Evolutionary conservation across 1,139 yeast species (phyloP).

Genomic region (Yamadazyma buinensis): DNA sequence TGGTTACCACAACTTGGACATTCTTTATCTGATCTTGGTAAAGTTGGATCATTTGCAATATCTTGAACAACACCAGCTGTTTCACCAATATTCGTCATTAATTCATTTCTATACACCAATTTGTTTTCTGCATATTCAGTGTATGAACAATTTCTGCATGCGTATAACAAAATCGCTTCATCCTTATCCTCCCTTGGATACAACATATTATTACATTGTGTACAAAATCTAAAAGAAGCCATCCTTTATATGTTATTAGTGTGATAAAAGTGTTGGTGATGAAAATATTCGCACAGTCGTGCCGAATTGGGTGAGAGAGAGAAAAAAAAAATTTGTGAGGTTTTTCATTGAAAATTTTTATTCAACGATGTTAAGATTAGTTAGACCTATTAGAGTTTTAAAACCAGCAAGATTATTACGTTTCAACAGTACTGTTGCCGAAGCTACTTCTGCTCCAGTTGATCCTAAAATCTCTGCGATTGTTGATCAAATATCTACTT

Average conservation of each 20-base stretch:
- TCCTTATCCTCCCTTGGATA: constrained; percentile 96
- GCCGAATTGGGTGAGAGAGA: not conserved
- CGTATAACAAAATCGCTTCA: constrained; percentile 68
- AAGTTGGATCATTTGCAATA: constrained; percentile 92
- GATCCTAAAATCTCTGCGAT: constrained; percentile 86
- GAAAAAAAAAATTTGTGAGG: not conserved
- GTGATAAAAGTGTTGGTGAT: not conserved
- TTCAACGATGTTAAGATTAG: constrained; percentile 22
- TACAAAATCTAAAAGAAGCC: constrained; percentile 92
- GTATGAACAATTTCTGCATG: constrained; percentile 93
- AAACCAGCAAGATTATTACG: constrained; percentile 19
- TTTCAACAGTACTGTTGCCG: constrained; percentile 46
- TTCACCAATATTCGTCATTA: constrained; percentile 84
- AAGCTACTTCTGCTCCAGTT: constrained; percentile 32
- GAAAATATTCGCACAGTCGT: constrained; percentile 1
- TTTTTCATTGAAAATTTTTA: constrained; percentile 5
- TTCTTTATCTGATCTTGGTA: constrained; percentile 89
- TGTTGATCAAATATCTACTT: constrained; percentile 85
- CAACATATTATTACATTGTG: constrained; percentile 96
- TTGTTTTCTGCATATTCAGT: constrained; percentile 90
- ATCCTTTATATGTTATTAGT: constrained; percentile 26
- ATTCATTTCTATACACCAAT: constrained; percentile 87
- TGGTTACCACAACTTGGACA: constrained; percentile 86
- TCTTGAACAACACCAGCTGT: constrained; percentile 98
- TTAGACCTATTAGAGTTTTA: constrained; percentile 10